A percentile compares a stretch with the other conserved stretches of the same genome.
Conservation (phyloP, 495 filamentous ascomycete species). For the Neurospora cerealis region DNA sequence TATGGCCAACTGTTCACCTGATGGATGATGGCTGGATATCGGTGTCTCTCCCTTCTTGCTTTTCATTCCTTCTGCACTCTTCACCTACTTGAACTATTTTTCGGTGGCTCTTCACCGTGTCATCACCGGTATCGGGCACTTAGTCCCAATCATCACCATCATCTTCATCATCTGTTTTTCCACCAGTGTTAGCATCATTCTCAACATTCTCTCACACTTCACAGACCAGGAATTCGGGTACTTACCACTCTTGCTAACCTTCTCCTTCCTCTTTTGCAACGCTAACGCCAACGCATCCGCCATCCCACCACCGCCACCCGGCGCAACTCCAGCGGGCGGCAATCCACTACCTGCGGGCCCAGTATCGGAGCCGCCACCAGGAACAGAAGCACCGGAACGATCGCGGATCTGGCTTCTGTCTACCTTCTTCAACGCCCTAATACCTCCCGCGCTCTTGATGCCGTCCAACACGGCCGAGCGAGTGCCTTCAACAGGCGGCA, state of each 20-base stretch:
- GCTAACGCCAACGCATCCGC: constrained; percentile 73
- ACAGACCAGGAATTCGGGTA: constrained; percentile 11
- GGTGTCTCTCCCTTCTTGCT: neutral
- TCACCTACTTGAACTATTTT: neutral
- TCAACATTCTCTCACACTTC: constrained; percentile 13
- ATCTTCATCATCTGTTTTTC: constrained; percentile 59
- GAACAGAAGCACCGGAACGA: constrained; percentile 60
- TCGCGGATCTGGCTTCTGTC: constrained; percentile 66
- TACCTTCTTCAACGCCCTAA: constrained; percentile 71
- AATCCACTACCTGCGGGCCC: constrained; percentile 47
- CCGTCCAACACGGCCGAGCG: constrained; percentile 66
- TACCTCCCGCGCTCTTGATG: constrained; percentile 70
- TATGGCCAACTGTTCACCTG: neutral
- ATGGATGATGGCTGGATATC: neutral
- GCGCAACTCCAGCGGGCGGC: constrained; percentile 38
- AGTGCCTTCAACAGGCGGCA: constrained; percentile 40
- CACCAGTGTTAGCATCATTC: constrained; percentile 5
- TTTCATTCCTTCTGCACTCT: neutral
- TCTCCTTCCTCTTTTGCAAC: constrained; percentile 70
- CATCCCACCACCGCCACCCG: constrained; percentile 49
- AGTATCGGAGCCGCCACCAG: constrained; percentile 38
- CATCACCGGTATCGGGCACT: neutral
- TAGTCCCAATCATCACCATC: constrained; percentile 63
- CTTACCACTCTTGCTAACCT: constrained; percentile 87
- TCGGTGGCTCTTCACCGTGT: neutral